These are phyloP conservation scores for Candida corydali DNA, from an alignment of 805 yeast species.

Conservation along the genomic window DNA sequence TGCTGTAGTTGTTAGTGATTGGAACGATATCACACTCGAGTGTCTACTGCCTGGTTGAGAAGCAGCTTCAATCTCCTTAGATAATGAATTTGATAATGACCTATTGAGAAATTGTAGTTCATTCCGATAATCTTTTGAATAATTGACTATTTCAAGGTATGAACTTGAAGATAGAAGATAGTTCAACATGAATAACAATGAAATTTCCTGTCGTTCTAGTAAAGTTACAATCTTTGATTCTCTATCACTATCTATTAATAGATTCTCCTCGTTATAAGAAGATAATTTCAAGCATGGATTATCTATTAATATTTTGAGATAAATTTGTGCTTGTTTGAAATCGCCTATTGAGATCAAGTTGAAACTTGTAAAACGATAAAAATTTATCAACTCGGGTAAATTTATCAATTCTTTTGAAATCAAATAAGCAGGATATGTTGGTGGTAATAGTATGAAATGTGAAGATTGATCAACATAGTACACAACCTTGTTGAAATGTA, in stretches of 20 bases:
- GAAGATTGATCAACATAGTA: slow-evolving; percentile 12
- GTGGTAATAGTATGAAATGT: neutral
- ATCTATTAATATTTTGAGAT: slow-evolving; percentile 19
- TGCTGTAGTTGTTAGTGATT: slow-evolving; percentile 3
- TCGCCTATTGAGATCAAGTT: slow-evolving; percentile 17
- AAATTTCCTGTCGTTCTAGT: slow-evolving; percentile 25
- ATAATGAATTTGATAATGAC: slow-evolving; percentile 18
- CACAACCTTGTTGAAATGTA: slow-evolving; percentile 13
- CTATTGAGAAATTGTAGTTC: slow-evolving; percentile 15
- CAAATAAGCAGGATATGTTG: neutral
- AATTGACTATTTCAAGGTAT: slow-evolving; percentile 14
- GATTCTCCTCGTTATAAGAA: slow-evolving; percentile 5
- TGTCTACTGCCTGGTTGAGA: slow-evolving; percentile 18
- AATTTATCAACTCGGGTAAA: slow-evolving; percentile 18
- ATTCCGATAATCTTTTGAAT: slow-evolving; percentile 12
- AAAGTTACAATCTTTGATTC: slow-evolving; percentile 5
- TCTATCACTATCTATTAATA: neutral
- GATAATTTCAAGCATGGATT: slow-evolving; percentile 19
- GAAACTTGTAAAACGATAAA: slow-evolving; percentile 25
- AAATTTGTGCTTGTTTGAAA: slow-evolving; percentile 17
- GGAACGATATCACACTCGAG: slow-evolving; percentile 15
- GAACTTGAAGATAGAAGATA: slow-evolving; percentile 16
- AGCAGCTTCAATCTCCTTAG: slow-evolving; percentile 22
- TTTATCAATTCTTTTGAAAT: slow-evolving; percentile 11
- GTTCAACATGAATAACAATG: slow-evolving; percentile 24